Base-by-base conservation (phyloP, 1,139 yeast species). In the Suhomyces taliae region DNA sequence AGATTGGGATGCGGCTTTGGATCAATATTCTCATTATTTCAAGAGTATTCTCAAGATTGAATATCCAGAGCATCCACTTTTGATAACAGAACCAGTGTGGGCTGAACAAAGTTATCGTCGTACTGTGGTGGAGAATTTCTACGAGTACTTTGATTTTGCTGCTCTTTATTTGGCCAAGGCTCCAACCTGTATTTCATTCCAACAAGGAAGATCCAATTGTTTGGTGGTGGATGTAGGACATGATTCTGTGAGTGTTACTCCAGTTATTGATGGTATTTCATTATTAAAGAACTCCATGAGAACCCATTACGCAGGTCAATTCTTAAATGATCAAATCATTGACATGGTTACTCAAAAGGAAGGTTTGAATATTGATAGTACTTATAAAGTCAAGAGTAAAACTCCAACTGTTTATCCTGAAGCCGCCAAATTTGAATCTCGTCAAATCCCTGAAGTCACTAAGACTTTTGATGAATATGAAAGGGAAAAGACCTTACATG, bases 141-240 rank as follows among this genome's bases (percentile, higher is more conserved):
- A 87, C 54, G 98, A 91, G 61, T 71, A 76, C 27, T 79, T 87
- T 61, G 77, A 83, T 33, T 87, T 86, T 55, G 95, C 96, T 27
- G 99, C 97, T 0, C 82, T 90, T 50, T 95, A 87, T 64, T 69
- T 90, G 36, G 93, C 91, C 31, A 87, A 91, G 51, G 77, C 85
- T 3, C 95, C 98, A 14, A 89, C 96, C 0, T 89, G 97, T 68
- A 84, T 90, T 1, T 85, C 97, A 7, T 93, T 93, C 69, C 95
- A 96, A 24, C 87, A 89, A 56, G 98, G 98, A 4, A 81, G 97
- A 63, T 93, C 97, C 38, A 90, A 88, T 56, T 95, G 97, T 60
- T 72, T 93, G 45, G 95, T 95, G 33, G 96, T 95, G 37, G 98
- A 95, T 65, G 70, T 91, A 38, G 99, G 99, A 2, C 95, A 90